Evolutionary conservation across 169 alveolate genomes (phyloP).

Genomic region (Plasmodium inui): DNA sequence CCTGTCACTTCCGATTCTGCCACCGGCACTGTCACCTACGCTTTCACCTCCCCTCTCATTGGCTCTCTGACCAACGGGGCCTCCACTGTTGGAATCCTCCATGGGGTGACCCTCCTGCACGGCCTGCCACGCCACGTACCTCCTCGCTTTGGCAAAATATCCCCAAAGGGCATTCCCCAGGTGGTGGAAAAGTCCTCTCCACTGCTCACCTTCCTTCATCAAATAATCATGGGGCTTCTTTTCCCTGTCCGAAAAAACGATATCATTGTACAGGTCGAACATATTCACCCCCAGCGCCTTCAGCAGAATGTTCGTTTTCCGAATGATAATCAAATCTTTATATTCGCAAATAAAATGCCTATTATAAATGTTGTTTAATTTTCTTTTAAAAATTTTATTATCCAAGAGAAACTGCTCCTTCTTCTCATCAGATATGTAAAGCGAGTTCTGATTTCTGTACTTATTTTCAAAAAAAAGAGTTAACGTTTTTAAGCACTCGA

Average conservation of each 20-base stretch:
- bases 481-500: conserved; percentile 54
- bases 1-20: neutral
- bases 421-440: conserved; percentile 50
- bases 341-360: conserved; percentile 76
- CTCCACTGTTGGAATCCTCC: neutral
- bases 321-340: conserved; percentile 56
- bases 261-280: conserved; percentile 70
- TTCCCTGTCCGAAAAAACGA: conserved; percentile 63
- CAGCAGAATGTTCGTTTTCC: conserved; percentile 66
- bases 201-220: conserved; percentile 39
- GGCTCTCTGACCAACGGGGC: neutral
- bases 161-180: neutral
- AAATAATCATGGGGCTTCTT: conserved; percentile 74
- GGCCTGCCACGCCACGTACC: neutral
- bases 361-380: conserved; percentile 71
- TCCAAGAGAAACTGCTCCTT: conserved; percentile 55
- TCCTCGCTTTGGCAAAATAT: neutral
- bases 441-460: conserved; percentile 68
- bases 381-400: conserved; percentile 57
- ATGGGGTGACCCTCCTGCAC: neutral
- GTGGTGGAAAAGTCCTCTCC: conserved; percentile 20
- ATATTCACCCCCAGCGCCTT: conserved; percentile 68
- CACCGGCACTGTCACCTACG: too few relatives aligned
- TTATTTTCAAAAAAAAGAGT: conserved; percentile 70
- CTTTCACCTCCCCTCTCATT: neutral